Percentiles rank a stretch among this genome's conserved stretches.
These are phyloP conservation scores for Mangifera indica DNA, from an alignment of 345 rosid species.

Conservation along the genomic window DNA sequence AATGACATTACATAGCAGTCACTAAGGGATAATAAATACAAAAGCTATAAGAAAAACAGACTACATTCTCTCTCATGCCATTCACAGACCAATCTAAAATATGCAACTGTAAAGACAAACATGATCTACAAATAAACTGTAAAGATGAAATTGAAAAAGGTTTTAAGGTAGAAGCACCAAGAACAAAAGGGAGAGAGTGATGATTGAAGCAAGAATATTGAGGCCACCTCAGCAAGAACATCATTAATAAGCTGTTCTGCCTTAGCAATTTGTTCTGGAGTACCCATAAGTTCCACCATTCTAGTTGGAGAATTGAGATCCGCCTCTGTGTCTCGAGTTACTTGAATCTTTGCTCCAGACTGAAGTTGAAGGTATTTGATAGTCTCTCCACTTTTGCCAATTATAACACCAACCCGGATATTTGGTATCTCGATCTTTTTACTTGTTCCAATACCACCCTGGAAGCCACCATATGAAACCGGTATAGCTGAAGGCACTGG, in stretches of 20 bases:
- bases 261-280: conserved; percentile 75
- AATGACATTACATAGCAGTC: no score
- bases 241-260: conserved; percentile 92
- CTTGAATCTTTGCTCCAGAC: conserved; percentile 98
- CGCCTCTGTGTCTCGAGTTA: conserved; percentile 88
- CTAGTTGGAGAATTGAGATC: conserved; percentile 71
- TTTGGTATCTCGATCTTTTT: conserved; percentile 93
- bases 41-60: neutral
- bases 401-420: conserved; percentile 92
- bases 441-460: conserved; percentile 48
- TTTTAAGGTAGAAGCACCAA: neutral
- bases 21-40: neutral
- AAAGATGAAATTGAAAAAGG: neutral
- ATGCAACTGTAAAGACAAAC: neutral
- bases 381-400: conserved; percentile 97
- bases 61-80: neutral
- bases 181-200: no score
- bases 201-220: neutral
- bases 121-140: neutral
- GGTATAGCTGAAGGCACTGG: conserved; percentile 58
- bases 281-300: conserved; percentile 79
- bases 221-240: conserved; percentile 75
- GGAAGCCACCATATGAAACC: conserved; percentile 65
- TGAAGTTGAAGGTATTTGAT: conserved; percentile 88
- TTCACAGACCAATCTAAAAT: no score